Conservation (phyloP, 768 basidiomycete species). For the Ephemerocybe angulata region DNA sequence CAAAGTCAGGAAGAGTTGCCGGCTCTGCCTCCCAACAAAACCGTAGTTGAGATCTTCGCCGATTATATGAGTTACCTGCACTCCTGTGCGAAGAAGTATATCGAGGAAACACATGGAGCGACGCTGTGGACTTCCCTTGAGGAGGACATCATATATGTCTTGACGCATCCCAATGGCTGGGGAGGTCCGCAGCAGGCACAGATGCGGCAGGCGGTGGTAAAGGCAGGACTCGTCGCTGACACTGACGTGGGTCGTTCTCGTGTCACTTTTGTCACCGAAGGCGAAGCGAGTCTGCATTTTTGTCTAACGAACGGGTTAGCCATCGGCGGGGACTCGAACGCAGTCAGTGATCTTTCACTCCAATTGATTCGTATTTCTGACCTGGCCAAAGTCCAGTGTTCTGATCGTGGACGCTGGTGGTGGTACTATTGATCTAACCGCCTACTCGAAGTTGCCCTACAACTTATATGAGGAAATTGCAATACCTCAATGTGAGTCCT, state of each 20-base stretch:
- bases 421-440: constrained; percentile 42
- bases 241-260: constrained; percentile 28
- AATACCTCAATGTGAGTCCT: neutral
- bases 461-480: neutral
- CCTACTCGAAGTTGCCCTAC: constrained; percentile 26
- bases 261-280: constrained; percentile 49
- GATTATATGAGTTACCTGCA: constrained; percentile 42
- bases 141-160: constrained; percentile 36
- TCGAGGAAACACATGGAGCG: constrained; percentile 30
- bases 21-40: constrained; percentile 19
- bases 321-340: neutral
- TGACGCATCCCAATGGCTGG: constrained; percentile 55
- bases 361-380: neutral
- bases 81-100: constrained; percentile 31
- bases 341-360: neutral
- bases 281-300: constrained; percentile 52
- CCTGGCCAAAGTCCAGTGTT: constrained; percentile 29
- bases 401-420: constrained; percentile 43
- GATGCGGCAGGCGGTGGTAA: constrained; percentile 43
- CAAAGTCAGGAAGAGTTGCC: neutral
- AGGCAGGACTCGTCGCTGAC: constrained; percentile 41
- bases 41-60: constrained; percentile 30
- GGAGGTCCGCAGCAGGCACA: constrained; percentile 47
- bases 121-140: constrained; percentile 19
- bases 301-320: constrained; percentile 22